Percentiles rank a stretch among this genome's conserved stretches.
Evolutionary conservation across 495 filamentous ascomycete genomes (phyloP).

Genomic region (Penicillium subrubescens): DNA sequence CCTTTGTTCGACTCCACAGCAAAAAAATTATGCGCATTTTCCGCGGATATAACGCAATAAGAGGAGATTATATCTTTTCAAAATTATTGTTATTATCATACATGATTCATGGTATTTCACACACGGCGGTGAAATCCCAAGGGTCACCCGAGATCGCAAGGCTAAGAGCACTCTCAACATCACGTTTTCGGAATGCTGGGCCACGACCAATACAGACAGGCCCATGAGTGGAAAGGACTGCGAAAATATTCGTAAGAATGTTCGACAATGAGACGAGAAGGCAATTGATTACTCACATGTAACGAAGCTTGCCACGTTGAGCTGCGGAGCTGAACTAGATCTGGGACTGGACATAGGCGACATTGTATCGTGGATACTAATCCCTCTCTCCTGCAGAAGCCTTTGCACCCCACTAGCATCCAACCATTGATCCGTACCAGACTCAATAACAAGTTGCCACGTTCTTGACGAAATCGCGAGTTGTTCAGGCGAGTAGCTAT

Average conservation of each 20-base stretch:
- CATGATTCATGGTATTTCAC: not conserved
- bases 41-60: too few species aligned
- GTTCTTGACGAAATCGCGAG: conserved; percentile 19
- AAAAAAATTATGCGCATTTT: too few species aligned
- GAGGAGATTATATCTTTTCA: not conserved
- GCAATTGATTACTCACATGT: conserved; percentile 22
- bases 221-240: conserved; percentile 22
- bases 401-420: conserved; percentile 36
- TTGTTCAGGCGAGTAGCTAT: conserved; percentile 17
- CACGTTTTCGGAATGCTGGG: conserved; percentile 28
- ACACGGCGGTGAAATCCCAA: conserved; percentile 13
- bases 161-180: conserved; percentile 32
- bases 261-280: not conserved
- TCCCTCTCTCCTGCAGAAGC: conserved; percentile 26
- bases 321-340: conserved; percentile 12
- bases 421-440: conserved; percentile 26
- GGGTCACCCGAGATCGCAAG: conserved; percentile 24
- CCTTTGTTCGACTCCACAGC: not conserved
- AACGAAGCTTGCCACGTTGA: conserved; percentile 28
- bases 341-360: conserved; percentile 14
- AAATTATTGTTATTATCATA: not conserved
- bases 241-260: conserved; percentile 14
- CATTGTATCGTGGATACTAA: conserved; percentile 16
- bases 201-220: conserved; percentile 34
- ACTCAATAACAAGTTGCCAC: conserved; percentile 30